Evolutionary conservation across 1,284 basidiomycete genomes (phyloP), one percentile per base, ranked within the genome.

Genomic region (Ustilago crameri): DNA sequence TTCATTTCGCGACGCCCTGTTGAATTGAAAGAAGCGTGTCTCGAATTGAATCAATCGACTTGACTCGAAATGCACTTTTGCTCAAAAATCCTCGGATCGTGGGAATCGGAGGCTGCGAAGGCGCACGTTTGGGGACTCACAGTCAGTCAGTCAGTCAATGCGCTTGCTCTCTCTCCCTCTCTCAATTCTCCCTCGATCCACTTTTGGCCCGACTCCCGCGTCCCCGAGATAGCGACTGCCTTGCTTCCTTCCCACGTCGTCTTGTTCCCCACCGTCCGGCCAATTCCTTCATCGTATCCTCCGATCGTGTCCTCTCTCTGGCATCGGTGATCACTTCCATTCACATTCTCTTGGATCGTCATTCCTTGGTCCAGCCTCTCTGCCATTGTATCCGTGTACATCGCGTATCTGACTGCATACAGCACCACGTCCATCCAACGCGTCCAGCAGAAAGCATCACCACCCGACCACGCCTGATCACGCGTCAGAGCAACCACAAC

Each of bases 151-250:
- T 18, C 4, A 5, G 30, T 5, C 30, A 30, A 5, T 30, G 30
- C 30, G 30, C 30, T 30, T 30, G 5, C 37, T 18, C 23, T 8
- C 26, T 7, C 30, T 45, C 24, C 23, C 46, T 32, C 35, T 45
- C 22, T 46, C 23, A n/a, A 38, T 22, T 27, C 23, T 42, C 27
- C 8, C 20, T 43, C 12, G 27, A 14, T 34, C 35, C 32, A 23
- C 48, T 48, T 34, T 22, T 47, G 51, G 35, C 42, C 59, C 59
- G 59, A 62, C 43, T 62, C 43, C 59, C 52, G 59, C 48, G 27
- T 62, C 38, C 49, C 51, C 42, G 46, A 46, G 22, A 22, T 30
- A 27, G 24, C 32, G 22, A 8, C 22, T 35, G 2, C 9, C 46
- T 41, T 38, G 27, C n/a, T 51, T 50, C 55, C 40, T 45, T 38